These are phyloP conservation scores for Malassezia psittaci DNA, from an alignment of 1,284 basidiomycete genomes.

Conservation along the genomic window DNA sequence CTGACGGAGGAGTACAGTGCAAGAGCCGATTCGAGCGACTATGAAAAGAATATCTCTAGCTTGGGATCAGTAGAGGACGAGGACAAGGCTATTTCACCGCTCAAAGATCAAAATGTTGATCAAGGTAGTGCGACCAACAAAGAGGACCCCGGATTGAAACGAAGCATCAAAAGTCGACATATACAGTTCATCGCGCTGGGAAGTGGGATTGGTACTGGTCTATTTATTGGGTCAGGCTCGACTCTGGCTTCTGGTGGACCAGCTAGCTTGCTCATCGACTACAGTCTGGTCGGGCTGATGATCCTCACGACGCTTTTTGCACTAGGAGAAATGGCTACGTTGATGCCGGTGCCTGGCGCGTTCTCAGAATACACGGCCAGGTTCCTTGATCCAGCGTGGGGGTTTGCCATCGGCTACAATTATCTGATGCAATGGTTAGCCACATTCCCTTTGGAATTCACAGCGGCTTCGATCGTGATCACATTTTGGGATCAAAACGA, in stretches of 20 bases:
- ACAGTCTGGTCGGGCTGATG: constrained; percentile 31
- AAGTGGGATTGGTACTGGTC: constrained; percentile 38
- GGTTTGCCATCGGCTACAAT: constrained; percentile 55
- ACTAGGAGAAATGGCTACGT: constrained; percentile 35
- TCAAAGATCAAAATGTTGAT: too few relatives aligned
- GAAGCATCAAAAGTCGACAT: constrained; percentile 5
- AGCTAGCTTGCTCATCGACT: constrained; percentile 31
- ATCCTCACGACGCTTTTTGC: constrained; percentile 34
- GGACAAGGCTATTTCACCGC: too few relatives aligned
- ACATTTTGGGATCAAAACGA: constrained; percentile 39
- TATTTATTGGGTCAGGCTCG: constrained; percentile 34
- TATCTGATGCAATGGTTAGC: constrained; percentile 38
- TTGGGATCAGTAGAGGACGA: not conserved
- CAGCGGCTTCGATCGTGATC: constrained; percentile 49
- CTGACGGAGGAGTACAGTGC: not conserved
- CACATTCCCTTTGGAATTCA: constrained; percentile 37
- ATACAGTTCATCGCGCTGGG: constrained; percentile 18
- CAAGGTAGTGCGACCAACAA: not conserved
- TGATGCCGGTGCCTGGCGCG: constrained; percentile 36
- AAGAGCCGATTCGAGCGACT: not conserved
- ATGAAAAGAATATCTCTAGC: not conserved
- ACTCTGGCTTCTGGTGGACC: constrained; percentile 32
- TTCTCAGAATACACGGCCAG: constrained; percentile 35
- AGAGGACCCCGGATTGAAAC: not conserved
- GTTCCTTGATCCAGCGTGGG: constrained; percentile 58